Evolutionary conservation across 805 yeast species (phyloP), one percentile per base, ranked within the genome.

Genomic region (Suhomyces prunicola): DNA sequence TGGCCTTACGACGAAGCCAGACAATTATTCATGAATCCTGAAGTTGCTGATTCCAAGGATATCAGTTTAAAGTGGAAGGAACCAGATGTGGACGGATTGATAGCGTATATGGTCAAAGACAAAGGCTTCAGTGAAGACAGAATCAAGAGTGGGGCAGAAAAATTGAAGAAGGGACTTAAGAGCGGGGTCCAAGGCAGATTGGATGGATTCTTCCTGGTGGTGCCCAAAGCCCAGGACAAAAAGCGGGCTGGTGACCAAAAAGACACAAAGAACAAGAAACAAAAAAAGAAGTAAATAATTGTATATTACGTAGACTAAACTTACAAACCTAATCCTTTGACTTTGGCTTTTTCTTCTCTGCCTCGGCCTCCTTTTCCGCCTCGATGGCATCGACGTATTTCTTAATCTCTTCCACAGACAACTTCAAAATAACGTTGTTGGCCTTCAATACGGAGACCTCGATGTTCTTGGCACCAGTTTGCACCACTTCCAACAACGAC

Each of bases 401-500:
- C 60, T 84, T 87, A 58, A 92, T 85, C 59, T 86, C 88, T 17
- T 88, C 96, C 50, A 83, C 80, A 15, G 83, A 72, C 65, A 92
- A 79, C 51, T 74, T 72, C 57, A 80, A 80, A 60, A 89, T 80
- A 39, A 78, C 71, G 60, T 79, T 74, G 50, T 82, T 84, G 29
- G 97, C 88, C 56, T 82, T 83, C 82, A 93, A 84, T 39, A 94
- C 86, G 4, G 96, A 88, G 48, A 94, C 85, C 73, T 94, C 99
- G 66, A 94, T 92, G 71, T 94, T 94, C 69, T 90, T 89, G 45
- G 97, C 96, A 42, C 99, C 99, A 2, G 97, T 92, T 75, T 94
- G 98, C 23, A 94, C 99, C 48, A 94, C 97, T 71, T 94, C 99
- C 62, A 94, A 79, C 61, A 94, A 78, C 15, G 96, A 85, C 74